Conservation (phyloP, 2,329 filamentous ascomycete genomes). For the Aureobasidium vineae region DNA sequence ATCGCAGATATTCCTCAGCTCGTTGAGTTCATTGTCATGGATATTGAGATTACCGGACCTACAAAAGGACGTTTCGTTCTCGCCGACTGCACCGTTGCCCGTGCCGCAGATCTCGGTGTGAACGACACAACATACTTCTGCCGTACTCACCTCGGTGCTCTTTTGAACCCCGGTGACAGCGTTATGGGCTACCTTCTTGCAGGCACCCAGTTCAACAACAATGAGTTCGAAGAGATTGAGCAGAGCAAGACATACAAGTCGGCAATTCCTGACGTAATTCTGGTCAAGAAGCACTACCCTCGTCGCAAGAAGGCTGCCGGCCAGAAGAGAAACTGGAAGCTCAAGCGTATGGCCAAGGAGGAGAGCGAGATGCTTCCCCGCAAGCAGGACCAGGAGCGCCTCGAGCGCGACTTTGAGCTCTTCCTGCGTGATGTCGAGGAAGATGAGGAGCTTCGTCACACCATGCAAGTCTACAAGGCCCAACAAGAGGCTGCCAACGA, state of each 20-base stretch:
- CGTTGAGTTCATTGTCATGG: slow-evolving; percentile 90
- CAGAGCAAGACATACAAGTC: slow-evolving; percentile 70
- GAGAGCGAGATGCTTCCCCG: slow-evolving; percentile 82
- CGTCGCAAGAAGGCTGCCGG: slow-evolving; percentile 66
- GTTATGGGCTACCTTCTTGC: slow-evolving; percentile 91
- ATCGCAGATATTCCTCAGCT: slow-evolving; percentile 82
- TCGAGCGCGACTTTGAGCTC: slow-evolving; percentile 94
- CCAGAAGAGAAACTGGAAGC: slow-evolving; percentile 74
- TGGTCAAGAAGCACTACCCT: slow-evolving; percentile 96
- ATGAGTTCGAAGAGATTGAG: slow-evolving; percentile 79
- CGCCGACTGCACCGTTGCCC: slow-evolving; percentile 83
- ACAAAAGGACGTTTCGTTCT: slow-evolving; percentile 79
- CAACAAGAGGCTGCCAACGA: slow-evolving; percentile 52
- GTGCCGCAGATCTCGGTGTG: slow-evolving; percentile 77
- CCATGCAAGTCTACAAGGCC: slow-evolving; percentile 81
- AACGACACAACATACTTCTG: slow-evolving; percentile 89
- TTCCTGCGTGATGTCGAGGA: slow-evolving; percentile 97
- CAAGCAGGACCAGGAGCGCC: slow-evolving; percentile 81
- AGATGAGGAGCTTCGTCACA: slow-evolving; percentile 80
- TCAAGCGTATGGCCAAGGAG: slow-evolving; percentile 90
- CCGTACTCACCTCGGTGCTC: slow-evolving; percentile 81
- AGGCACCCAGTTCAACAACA: slow-evolving; percentile 90
- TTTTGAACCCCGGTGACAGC: slow-evolving; percentile 85
- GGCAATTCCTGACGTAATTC: slow-evolving; percentile 82
- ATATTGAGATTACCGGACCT: slow-evolving; percentile 71